Evolutionary conservation across 176 grass and related monocot species (phyloP).

Genomic region (Poa annua): DNA sequence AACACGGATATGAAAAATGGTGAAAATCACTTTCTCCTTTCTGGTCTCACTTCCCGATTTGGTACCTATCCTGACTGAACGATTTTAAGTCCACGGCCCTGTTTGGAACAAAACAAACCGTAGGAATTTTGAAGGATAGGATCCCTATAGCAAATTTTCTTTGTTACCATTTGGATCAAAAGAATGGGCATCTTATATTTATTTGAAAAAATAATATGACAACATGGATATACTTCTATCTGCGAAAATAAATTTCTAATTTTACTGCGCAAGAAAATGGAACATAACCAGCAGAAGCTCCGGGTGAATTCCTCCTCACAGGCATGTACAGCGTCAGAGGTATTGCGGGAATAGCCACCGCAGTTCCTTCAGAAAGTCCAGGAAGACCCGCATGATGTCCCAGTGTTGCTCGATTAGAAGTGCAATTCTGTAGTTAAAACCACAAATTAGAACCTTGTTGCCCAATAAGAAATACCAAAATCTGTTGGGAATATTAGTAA

Average conservation of each 20-base stretch:
- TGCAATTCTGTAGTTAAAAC: conserved; percentile 42
- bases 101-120: background rate
- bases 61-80: background rate
- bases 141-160: background rate
- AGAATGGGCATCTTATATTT: background rate
- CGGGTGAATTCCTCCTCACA: conserved; percentile 36
- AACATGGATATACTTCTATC: background rate
- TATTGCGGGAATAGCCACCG: conserved; percentile 60
- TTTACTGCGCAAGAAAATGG: conserved; percentile 17
- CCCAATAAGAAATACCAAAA: conserved; percentile 18
- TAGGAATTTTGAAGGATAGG: background rate
- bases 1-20: background rate
- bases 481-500: background rate
- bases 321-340: conserved; percentile 64
- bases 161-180: background rate
- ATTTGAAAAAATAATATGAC: background rate
- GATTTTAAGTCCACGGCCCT: background rate
- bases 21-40: conserved; percentile 20
- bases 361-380: conserved; percentile 41
- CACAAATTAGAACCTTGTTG: conserved; percentile 38
- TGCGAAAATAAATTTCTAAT: background rate
- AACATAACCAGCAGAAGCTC: conserved; percentile 53
- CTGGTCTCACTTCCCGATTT: background rate
- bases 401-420: conserved; percentile 17
- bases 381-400: conserved; percentile 34